A percentile compares a stretch with the other conserved stretches of the same genome.
Evolutionary conservation across 176 grass and related monocot species (phyloP).

Genomic region (Coix lacrymajobi): DNA sequence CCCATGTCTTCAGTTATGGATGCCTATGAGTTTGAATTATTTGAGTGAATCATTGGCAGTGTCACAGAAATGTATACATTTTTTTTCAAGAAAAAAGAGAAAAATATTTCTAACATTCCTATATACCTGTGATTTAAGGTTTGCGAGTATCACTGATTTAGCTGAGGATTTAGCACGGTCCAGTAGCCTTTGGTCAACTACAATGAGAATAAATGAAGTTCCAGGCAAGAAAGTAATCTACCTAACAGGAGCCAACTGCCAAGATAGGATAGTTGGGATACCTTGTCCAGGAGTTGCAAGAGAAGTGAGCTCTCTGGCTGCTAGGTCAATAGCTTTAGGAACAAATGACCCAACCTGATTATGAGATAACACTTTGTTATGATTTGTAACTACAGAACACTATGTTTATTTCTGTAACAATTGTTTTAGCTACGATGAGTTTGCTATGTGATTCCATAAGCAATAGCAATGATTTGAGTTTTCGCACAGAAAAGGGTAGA

Average conservation of each 20-base stretch:
- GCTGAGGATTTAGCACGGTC: slow-evolving; percentile 78
- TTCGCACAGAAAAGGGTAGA: too few species aligned
- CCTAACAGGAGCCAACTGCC: not conserved
- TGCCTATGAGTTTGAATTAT: too few species aligned
- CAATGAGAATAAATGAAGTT: slow-evolving; percentile 8
- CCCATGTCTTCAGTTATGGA: too few species aligned
- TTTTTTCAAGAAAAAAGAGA: too few species aligned
- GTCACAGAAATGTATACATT: too few species aligned
- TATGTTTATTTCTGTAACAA: too few species aligned
- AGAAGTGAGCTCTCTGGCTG: slow-evolving; percentile 67
- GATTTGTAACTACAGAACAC: too few species aligned
- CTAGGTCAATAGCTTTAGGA: slow-evolving; percentile 82
- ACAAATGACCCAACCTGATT: slow-evolving; percentile 65
- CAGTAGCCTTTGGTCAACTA: slow-evolving; percentile 74
- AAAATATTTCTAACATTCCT: slow-evolving; percentile 35
- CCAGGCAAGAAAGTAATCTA: slow-evolving; percentile 18
- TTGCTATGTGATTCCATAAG: too few species aligned
- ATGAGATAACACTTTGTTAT: too few species aligned
- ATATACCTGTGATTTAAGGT: slow-evolving; percentile 69
- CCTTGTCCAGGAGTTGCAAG: slow-evolving; percentile 89
- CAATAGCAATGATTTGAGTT: too few species aligned
- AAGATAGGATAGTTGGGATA: slow-evolving; percentile 29
- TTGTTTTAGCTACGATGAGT: too few species aligned
- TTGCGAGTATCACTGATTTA: slow-evolving; percentile 67
- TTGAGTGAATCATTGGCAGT: too few species aligned